Evolutionary conservation across 2,329 filamentous ascomycete genomes (phyloP), one percentile per base, ranked within the genome.

Genomic region (Xylariaceae sp.): DNA sequence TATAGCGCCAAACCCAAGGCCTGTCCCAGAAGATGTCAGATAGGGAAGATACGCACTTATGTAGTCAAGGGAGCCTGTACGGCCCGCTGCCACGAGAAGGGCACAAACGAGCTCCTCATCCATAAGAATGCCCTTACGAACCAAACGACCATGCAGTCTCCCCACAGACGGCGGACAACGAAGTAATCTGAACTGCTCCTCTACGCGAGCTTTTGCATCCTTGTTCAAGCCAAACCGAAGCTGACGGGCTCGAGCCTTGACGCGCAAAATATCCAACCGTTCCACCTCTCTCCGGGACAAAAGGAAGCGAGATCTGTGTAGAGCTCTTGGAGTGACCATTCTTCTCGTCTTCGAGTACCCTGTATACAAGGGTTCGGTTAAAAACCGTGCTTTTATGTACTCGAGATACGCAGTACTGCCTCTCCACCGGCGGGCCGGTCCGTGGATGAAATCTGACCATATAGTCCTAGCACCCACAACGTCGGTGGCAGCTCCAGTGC

Each of bases 321-420:
- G 53, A 45, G 75, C 66, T 19, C 76, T 71, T 2, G 76, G 69
- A 2, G 63, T 63, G 34, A 76, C 60, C 17, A 72, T 69, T 22
- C 75, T 66, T 2, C 70, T 65, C 1, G 65, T 55, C 43, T 73
- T 71, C 51, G 79, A 73, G 36, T 73, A 73, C 45, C 78, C 73
- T 31, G 73, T 71, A 61, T 80, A 81, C 0, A 74, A 47, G 1
- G 73, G 69, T 17, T 78, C 71, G 0, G 72, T 71, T 43, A 78
- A 59, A 59, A 75, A 81, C 1, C 76, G 72, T 4, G 76, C 72
- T 53, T 72, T 73, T 55, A 79, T 59, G 56, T 74, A 80, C 54
- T 81, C 79, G 40, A 61, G 55, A 64, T 74, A 78, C 11, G 45
- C 12, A 31, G 57, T 51, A 17, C 19, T 45, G 9, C 62, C 57